Evolutionary conservation across 2,329 filamentous ascomycete genomes (phyloP).

Genomic region (Ophiostoma montium): DNA sequence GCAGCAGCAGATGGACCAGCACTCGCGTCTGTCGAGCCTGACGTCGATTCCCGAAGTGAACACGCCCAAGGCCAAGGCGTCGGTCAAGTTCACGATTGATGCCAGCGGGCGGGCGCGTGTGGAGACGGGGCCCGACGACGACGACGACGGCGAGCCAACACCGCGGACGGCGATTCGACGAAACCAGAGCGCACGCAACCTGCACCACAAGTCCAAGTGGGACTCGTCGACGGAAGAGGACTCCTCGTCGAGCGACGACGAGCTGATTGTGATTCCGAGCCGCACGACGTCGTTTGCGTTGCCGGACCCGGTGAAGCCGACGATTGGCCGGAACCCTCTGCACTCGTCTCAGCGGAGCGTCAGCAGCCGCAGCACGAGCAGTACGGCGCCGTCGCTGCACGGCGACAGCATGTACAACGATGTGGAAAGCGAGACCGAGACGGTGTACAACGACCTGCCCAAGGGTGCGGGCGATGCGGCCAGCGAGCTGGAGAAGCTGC

Average conservation of each 20-base stretch:
- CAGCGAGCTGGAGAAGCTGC: constrained; percentile 44
- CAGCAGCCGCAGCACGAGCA: constrained; percentile 35
- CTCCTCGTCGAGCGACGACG: constrained; percentile 47
- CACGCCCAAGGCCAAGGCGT: constrained; percentile 31
- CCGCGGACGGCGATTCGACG: constrained; percentile 10
- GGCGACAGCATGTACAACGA: constrained; percentile 21
- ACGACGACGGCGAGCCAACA: constrained; percentile 12
- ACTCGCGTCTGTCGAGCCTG: constrained; percentile 35
- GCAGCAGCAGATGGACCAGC: constrained; percentile 18
- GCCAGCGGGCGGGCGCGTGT: constrained; percentile 44
- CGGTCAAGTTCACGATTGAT: constrained; percentile 50
- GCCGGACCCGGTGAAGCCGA: constrained; percentile 36
- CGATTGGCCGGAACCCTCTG: constrained; percentile 30
- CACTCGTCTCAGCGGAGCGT: constrained; percentile 29
- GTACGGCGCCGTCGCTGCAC: constrained; percentile 20
- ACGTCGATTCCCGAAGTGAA: constrained; percentile 41
- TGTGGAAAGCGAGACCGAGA: constrained; percentile 45
- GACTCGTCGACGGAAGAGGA: constrained; percentile 33
- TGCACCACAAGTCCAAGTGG: constrained; percentile 20
- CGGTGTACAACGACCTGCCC: constrained; percentile 33
- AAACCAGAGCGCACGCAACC: constrained; percentile 15
- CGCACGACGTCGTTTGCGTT: constrained; percentile 43
- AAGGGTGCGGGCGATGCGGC: constrained; percentile 37
- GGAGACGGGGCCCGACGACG: constrained; percentile 32
- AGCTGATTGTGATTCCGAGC: constrained; percentile 51